Conservation (phyloP, 2,329 filamentous ascomycete species). For the Scedosporium apiospermum region DNA sequence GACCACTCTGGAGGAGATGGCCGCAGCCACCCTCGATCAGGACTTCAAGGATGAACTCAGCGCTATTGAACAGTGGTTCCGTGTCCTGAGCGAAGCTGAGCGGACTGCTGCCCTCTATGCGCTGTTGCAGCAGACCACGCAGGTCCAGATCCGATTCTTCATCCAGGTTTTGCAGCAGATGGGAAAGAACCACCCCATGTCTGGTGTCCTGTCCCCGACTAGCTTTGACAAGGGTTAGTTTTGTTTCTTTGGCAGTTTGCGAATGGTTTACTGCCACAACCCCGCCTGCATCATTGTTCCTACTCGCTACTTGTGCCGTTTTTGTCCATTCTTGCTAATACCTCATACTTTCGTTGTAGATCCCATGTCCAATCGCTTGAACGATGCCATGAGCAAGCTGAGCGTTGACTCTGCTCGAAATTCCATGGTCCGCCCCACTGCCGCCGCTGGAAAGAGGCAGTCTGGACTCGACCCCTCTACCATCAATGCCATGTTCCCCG, state of each 20-base stretch:
- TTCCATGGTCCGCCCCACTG: slow-evolving; percentile 72
- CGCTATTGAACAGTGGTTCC: slow-evolving; percentile 99
- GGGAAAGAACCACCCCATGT: slow-evolving; percentile 97
- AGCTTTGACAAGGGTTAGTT: slow-evolving; percentile 88
- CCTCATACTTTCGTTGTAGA: slow-evolving; percentile 42
- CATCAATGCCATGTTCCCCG: slow-evolving; percentile 98
- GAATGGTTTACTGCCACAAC: background rate
- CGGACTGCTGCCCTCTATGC: slow-evolving; percentile 92
- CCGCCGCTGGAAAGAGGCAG: slow-evolving; percentile 73
- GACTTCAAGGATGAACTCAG: slow-evolving; percentile 99
- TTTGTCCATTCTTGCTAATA: slow-evolving; percentile 7
- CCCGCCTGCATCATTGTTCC: too few relatives aligned
- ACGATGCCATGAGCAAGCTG: slow-evolving; percentile 92
- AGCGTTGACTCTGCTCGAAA: slow-evolving; percentile 80
- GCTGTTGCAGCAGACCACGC: slow-evolving; percentile 92
- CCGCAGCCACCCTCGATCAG: slow-evolving; percentile 93
- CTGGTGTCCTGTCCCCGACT: slow-evolving; percentile 83
- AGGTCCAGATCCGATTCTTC: slow-evolving; percentile 98
- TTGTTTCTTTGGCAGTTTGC: slow-evolving; percentile 6
- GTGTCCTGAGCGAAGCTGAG: slow-evolving; percentile 92
- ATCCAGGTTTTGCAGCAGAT: slow-evolving; percentile 98
- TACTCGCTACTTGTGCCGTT: too few relatives aligned
- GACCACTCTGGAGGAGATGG: slow-evolving; percentile 98
- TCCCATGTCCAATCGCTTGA: slow-evolving; percentile 92
- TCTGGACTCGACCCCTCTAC: slow-evolving; percentile 88